Evolutionary conservation across 139 green algal species (phyloP), one percentile per base, ranked within the genome.

Genomic region (Penium margaritaceum): DNA sequence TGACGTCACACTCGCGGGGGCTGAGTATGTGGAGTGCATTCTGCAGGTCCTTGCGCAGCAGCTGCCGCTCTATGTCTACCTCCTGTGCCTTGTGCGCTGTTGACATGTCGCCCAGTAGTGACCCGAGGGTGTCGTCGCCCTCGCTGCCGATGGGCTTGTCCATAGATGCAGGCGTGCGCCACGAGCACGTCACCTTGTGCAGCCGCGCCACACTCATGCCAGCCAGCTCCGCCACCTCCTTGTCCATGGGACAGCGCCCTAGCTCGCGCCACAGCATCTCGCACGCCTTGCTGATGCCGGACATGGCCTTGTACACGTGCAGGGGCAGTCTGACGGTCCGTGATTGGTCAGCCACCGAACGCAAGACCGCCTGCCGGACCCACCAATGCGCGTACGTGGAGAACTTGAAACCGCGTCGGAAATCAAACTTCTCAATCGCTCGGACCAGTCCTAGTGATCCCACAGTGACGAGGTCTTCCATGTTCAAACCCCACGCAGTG

Each of bases 331-430:
- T 63, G 21, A 94, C 83, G n/a, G 74, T 84, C 12, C 87, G 73
- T 0, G 46, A 64, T 67, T 93, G 84, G 66, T 95, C 87, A 33
- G 74, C 74, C 29, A 94, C 84, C 5, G 85, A 71, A 33, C 89
- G 76, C 35, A 83, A 86, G 63, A 95, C 79, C 60, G 79, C 79
- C 81, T 94, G 89, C 44, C 89, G 79, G 55, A 95, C 89, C 88
- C 89, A 95, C 89, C 89, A 95, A 67, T 91, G 85, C 9, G 89
- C 84, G 63, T 95, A 95, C 19, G 89, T 95, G 67, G 72, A 86
- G 64, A 95, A 92, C 70, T 90, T 90, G 84, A 89, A 92, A 34
- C 89, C 89, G 15, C 74, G 75, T 12, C 41, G 53, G 61, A 79
- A 73, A 58, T 95, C 89, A 82, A 91, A 95, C 53, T 88, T 87